Conservation (phyloP, 2,329 filamentous ascomycete genomes). For the Talaromyces pinophilus region DNA sequence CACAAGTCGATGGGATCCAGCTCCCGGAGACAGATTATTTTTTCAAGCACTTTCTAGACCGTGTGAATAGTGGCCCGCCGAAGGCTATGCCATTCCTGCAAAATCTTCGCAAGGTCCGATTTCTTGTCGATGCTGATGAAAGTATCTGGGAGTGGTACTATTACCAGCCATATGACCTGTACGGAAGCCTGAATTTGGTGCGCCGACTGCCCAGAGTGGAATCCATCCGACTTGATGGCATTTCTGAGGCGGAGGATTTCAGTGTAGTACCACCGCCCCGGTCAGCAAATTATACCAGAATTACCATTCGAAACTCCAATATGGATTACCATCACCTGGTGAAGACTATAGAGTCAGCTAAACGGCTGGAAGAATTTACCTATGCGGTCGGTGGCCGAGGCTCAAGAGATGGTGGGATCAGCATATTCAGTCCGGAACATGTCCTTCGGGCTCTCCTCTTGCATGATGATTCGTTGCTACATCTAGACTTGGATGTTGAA, state of each 20-base stretch:
- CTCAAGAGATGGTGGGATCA: neutral
- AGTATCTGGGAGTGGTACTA: neutral
- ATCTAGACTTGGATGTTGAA: neutral
- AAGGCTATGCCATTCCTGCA: neutral
- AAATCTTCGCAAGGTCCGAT: neutral
- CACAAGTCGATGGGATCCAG: neutral
- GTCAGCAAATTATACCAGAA: neutral
- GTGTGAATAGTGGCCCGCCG: neutral
- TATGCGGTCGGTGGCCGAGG: neutral
- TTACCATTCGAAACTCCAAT: neutral
- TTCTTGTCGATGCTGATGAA: neutral
- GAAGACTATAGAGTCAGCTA: neutral
- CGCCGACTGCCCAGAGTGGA: neutral
- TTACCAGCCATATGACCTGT: neutral
- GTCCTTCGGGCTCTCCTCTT: neutral
- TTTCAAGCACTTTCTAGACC: neutral
- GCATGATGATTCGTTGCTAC: neutral
- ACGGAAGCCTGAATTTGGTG: neutral
- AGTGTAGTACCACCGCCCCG: neutral
- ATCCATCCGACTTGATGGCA: neutral
- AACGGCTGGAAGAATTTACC: neutral
- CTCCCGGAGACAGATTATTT: neutral
- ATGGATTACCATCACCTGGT: neutral
- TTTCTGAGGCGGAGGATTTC: neutral
- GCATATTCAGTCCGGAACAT: neutral